Conservation (phyloP, 2,329 filamentous ascomycete species). For the Zymoseptoria ardabiliae region DNA sequence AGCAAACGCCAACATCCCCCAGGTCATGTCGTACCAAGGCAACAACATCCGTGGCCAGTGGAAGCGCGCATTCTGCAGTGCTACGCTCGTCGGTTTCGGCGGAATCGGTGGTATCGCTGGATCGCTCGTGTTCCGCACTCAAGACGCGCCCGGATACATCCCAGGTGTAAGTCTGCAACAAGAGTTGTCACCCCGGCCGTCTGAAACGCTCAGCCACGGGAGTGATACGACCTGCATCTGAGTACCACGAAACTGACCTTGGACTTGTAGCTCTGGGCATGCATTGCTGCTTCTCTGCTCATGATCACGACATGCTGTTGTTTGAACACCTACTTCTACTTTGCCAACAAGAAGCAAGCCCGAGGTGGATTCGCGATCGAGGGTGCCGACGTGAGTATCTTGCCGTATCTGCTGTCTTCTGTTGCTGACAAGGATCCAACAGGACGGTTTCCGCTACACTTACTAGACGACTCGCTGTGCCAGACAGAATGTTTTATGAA, state of each 20-base stretch:
- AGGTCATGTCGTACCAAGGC: conserved; percentile 68
- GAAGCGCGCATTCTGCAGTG: conserved; percentile 73
- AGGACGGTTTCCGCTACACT: conserved; percentile 19
- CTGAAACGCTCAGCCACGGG: neutral
- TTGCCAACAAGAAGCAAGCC: conserved; percentile 16
- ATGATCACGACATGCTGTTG: conserved; percentile 16
- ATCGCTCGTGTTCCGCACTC: conserved; percentile 13
- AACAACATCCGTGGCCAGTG: conserved; percentile 84
- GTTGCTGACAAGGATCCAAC: neutral
- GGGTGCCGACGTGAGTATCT: conserved; percentile 13
- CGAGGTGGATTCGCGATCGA: conserved; percentile 17
- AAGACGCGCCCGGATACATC: conserved; percentile 17
- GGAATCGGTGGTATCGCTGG: conserved; percentile 19
- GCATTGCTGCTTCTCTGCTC: conserved; percentile 17
- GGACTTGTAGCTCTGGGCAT: conserved; percentile 13
- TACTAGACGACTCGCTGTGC: neutral
- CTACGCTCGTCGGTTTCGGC: conserved; percentile 68
- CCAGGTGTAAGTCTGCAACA: conserved; percentile 7
- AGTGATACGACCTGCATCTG: neutral
- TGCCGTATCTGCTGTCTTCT: neutral
- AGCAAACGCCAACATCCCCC: conserved; percentile 68
- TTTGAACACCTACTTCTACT: conserved; percentile 17
- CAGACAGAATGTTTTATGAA: neutral
- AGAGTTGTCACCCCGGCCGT: neutral
- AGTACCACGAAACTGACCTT: neutral